A percentile compares a stretch with the other conserved stretches of the same genome.
phyloP scores from a whole-genome alignment of 163 green algal species.

The Chlorella variabilis region DNA sequence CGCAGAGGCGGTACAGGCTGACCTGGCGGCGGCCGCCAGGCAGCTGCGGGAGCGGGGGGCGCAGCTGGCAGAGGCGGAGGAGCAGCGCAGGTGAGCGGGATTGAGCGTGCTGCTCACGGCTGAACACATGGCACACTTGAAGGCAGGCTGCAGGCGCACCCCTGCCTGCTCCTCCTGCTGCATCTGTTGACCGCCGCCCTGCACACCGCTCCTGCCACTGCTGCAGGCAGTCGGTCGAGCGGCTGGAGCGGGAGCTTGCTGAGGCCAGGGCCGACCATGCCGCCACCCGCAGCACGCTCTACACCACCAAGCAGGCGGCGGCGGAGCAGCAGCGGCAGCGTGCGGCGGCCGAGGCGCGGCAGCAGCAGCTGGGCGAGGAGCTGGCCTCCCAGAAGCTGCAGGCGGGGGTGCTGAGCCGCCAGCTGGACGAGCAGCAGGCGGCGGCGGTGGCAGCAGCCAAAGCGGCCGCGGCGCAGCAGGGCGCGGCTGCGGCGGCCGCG shows the following conservation, averaged over 20 bases:
- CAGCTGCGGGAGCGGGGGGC: neutral
- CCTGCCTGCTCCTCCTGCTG: too few relatives aligned
- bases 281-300: neutral
- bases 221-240: neutral
- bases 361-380: neutral
- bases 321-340: conserved; percentile 8
- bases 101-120: too few relatives aligned
- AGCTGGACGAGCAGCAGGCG: neutral
- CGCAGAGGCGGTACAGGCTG: neutral
- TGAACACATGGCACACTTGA: too few relatives aligned
- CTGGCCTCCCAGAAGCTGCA: conserved; percentile 12
- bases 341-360: neutral
- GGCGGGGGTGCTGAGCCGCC: neutral
- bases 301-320: neutral
- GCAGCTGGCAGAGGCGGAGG: neutral
- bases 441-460: neutral
- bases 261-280: neutral
- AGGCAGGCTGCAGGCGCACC: neutral
- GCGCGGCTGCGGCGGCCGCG: neutral
- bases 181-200: too few relatives aligned
- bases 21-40: neutral
- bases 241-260: neutral
- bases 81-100: conserved; percentile 22
- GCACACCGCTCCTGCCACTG: too few relatives aligned
- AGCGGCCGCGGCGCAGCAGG: neutral